A percentile compares a stretch with the other conserved stretches of the same genome.
phyloP scores from a whole-genome alignment of 2,329 filamentous ascomycete species.

The Cladosporium sp. region DNA sequence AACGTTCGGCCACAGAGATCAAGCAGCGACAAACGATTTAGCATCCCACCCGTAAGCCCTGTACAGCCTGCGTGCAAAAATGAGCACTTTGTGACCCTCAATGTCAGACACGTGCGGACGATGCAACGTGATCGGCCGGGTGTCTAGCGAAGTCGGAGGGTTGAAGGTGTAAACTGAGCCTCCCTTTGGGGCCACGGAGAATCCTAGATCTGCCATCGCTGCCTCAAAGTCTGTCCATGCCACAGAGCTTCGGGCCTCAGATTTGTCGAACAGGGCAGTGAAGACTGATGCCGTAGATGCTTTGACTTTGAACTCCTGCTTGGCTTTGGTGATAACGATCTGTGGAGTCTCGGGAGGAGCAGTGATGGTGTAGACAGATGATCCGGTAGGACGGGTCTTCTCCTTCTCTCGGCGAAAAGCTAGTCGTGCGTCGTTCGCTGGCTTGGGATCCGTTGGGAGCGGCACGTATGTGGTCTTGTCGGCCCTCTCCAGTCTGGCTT shows the following conservation, averaged over 20 bases:
- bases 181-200: slow-evolving; percentile 16
- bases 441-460: background rate
- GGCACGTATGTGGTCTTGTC: slow-evolving; percentile 1
- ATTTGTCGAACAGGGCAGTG: slow-evolving; percentile 14
- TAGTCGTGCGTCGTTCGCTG: background rate
- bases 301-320: slow-evolving; percentile 11
- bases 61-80: background rate
- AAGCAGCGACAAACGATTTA: background rate
- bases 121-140: slow-evolving; percentile 15
- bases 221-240: slow-evolving; percentile 15
- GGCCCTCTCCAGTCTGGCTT: background rate
- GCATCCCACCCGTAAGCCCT: background rate
- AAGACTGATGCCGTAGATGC: slow-evolving; percentile 16
- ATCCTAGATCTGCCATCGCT: slow-evolving; percentile 18
- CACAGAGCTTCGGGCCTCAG: slow-evolving; percentile 14
- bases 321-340: background rate
- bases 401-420: background rate
- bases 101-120: slow-evolving; percentile 19
- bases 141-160: slow-evolving; percentile 13
- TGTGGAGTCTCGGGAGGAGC: background rate
- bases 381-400: background rate
- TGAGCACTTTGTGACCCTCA: slow-evolving; percentile 16
- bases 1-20: too few species aligned
- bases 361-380: background rate
- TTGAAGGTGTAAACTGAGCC: slow-evolving; percentile 17